These are phyloP conservation scores for Annulohypoxylon truncatum DNA, from an alignment of 2,329 filamentous ascomycete genomes.

Conservation along the genomic window DNA sequence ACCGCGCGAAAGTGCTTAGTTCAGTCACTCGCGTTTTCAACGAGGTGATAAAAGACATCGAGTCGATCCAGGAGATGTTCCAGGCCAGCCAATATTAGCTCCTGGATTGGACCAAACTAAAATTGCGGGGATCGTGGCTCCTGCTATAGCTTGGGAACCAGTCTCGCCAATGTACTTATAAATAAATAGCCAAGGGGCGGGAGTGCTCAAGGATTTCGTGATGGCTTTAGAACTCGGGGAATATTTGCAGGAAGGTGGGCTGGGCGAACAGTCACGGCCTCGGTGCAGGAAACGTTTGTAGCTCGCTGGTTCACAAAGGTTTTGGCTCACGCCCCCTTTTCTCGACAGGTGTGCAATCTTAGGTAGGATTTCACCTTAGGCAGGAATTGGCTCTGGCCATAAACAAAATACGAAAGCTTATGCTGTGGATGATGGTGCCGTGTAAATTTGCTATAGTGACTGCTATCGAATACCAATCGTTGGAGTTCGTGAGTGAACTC, in stretches of 20 bases:
- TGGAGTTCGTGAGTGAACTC: no score
- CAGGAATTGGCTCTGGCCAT: conserved; percentile 15
- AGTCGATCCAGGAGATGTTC: conserved; percentile 60
- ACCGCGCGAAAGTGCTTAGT: conserved; percentile 78
- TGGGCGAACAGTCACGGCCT: conserved; percentile 2
- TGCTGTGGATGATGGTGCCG: not conserved
- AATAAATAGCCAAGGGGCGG: conserved; percentile 9
- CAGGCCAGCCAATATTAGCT: conserved; percentile 57
- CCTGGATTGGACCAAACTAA: not conserved
- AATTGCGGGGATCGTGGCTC: not conserved
- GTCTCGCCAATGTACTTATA: conserved; percentile 29
- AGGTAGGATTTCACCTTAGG: conserved; percentile 20
- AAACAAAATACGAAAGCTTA: conserved; percentile 1
- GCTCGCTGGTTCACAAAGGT: conserved; percentile 14
- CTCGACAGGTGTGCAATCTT: conserved; percentile 14
- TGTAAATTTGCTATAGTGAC: not conserved
- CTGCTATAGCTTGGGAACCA: not conserved
- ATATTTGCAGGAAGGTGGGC: conserved; percentile 2
- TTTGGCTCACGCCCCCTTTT: conserved; percentile 30
- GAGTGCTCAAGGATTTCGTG: not conserved
- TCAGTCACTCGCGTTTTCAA: conserved; percentile 79
- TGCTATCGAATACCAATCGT: not conserved
- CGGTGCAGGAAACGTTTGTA: conserved; percentile 21
- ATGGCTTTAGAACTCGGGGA: conserved; percentile 6
- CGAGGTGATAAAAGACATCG: conserved; percentile 76